Base-by-base conservation (phyloP, 495 filamentous ascomycete genomes). In the Arthonia radiata region DNA sequence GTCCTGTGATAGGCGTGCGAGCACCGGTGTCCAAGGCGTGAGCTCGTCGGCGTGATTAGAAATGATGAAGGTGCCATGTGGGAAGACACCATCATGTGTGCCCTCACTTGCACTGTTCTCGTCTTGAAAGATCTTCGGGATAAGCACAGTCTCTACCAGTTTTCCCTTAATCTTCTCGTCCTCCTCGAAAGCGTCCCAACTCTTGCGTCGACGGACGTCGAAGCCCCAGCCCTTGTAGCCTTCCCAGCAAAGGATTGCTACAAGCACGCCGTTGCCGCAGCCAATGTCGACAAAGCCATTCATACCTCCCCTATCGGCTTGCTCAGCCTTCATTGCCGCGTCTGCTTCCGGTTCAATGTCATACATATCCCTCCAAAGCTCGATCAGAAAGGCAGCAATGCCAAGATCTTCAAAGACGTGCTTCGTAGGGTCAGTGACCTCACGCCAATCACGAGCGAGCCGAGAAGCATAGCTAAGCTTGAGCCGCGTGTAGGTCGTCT, bases 41-140 rank as follows among this genome's bases (percentile, higher is more conserved):
- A 97, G 56, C 48, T 97, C 80, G 43, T 97, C 86, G 13, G 86
- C 79, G 41, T 94, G 86, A 40, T 94, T 94, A 23, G 79, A 83
- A 33, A 97, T 80, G 29, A 97, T 74, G 39, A 97, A 97, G 0
- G 79, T 90, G 16, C 67, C 66, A 16, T 47, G 40, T 1, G 63
- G 61, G 41, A 92, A 91, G 19, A 55, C 39, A 24, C 81, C 86
- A 17, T 73, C 54, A 35, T 83, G 72, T 19, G 62, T 56, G 21
- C 41, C 41, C 16, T 14, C 19, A 13, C 44, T 41, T 19, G 45
- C 43, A 19, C 39, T 31, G 23, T 47, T 36, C 24, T 31, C 31
- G 5, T 30, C 19, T 22, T 22, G 19, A 22, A 22, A 6, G 19
- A 64, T 52, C 27, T 54, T 53, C 0, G 86, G 86, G 16, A 93